These are phyloP conservation scores for Macrophomina tecta DNA, from an alignment of 2,329 filamentous ascomycete genomes.

Conservation along the genomic window DNA sequence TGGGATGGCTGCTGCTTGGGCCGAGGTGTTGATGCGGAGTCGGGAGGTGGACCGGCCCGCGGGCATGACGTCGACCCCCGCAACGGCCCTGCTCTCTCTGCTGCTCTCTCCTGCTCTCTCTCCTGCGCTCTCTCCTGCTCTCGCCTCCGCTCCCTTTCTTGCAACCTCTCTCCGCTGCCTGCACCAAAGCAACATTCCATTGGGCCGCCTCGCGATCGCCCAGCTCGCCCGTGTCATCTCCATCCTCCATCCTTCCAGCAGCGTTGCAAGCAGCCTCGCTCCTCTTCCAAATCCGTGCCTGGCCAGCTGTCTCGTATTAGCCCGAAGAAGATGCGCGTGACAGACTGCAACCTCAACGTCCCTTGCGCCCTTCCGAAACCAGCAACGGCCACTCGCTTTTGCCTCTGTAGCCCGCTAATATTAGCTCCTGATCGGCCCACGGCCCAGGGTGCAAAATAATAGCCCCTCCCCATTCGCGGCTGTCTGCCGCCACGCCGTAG, in stretches of 20 bases:
- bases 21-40: slow-evolving; percentile 5
- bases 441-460: neutral
- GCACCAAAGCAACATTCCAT: no score
- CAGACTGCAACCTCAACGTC: slow-evolving; percentile 15
- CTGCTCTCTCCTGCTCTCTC: neutral
- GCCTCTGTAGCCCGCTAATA: slow-evolving; percentile 7
- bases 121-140: neutral
- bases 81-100: neutral
- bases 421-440: slow-evolving; percentile 4
- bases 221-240: neutral
- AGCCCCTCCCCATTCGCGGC: neutral
- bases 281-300: neutral
- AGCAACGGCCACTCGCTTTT: neutral
- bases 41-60: slow-evolving; percentile 17
- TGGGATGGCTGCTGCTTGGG: neutral
- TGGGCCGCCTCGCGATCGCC: neutral
- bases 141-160: neutral
- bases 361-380: neutral
- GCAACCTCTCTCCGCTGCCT: no score
- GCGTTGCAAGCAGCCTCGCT: neutral
- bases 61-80: slow-evolving; percentile 7
- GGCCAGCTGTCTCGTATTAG: slow-evolving; percentile 14
- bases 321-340: neutral
- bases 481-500: neutral
- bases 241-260: neutral